Conservation (phyloP, 23 red algal genomes). For the Gracilariopsis chorda region DNA sequence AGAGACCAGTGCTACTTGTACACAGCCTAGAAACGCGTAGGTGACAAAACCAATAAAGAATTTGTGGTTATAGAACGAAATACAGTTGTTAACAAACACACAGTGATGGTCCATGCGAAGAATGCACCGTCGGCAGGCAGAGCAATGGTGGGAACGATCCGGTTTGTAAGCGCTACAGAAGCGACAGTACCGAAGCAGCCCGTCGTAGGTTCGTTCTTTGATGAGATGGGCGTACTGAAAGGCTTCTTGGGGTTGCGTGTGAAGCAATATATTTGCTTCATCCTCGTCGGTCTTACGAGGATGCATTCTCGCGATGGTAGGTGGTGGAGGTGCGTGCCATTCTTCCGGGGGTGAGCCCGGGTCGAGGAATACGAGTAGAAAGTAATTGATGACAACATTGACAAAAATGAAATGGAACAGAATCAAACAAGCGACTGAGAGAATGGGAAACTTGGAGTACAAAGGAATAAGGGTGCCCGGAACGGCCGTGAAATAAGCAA, state of each 20-base stretch:
- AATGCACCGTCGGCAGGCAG: slow-evolving; percentile 76
- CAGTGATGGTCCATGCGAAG: slow-evolving; percentile 98
- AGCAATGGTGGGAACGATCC: slow-evolving; percentile 91
- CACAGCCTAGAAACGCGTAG: slow-evolving; percentile 73
- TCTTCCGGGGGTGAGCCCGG: slow-evolving; percentile 71
- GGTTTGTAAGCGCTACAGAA: slow-evolving; percentile 86
- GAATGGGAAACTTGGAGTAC: slow-evolving; percentile 2
- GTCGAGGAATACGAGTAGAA: slow-evolving; percentile 65
- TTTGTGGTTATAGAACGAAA: slow-evolving; percentile 78
- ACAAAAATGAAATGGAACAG: slow-evolving; percentile 72
- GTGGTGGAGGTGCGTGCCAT: slow-evolving; percentile 55
- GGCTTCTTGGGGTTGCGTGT: neutral
- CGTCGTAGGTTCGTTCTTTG: slow-evolving; percentile 68
- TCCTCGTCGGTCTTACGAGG: neutral
- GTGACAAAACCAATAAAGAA: slow-evolving; percentile 77
- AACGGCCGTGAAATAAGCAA: slow-evolving; percentile 59
- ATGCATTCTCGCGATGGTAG: neutral
- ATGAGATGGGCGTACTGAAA: slow-evolving; percentile 69
- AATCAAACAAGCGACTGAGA: slow-evolving; percentile 26
- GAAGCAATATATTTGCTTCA: neutral
- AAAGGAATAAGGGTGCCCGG: slow-evolving; percentile 69
- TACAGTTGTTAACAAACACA: slow-evolving; percentile 84
- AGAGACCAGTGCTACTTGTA: slow-evolving; percentile 56
- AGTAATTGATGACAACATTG: slow-evolving; percentile 61
- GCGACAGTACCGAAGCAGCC: slow-evolving; percentile 77